Conservation (phyloP, 2,329 filamentous ascomycete species). For the Zarea fungicola region DNA sequence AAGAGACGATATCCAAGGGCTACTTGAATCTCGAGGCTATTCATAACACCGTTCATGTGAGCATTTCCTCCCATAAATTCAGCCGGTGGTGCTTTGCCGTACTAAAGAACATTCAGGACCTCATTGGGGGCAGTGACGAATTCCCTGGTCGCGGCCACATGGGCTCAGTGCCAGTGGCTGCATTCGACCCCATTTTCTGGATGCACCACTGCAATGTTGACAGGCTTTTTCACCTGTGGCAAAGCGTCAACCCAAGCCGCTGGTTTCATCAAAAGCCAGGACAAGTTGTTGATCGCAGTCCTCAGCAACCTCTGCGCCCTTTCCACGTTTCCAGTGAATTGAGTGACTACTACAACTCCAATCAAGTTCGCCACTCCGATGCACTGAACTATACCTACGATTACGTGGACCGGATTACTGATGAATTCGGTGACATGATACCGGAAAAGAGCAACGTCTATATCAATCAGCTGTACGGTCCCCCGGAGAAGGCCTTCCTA, state of each 20-base stretch:
- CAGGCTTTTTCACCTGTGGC: background rate
- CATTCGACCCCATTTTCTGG: constrained; percentile 62
- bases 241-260: background rate
- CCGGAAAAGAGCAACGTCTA: background rate
- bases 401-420: background rate
- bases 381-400: constrained; percentile 1
- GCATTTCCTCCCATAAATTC: background rate
- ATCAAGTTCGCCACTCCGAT: background rate
- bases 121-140: background rate
- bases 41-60: background rate
- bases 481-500: background rate
- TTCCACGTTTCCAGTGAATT: background rate
- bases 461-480: background rate
- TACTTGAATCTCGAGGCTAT: background rate
- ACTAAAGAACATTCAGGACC: too few relatives aligned
- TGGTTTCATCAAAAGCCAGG: background rate
- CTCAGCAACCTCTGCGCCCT: background rate
- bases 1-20: background rate
- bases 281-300: background rate
- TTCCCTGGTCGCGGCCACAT: constrained; percentile 42
- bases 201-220: constrained; percentile 45
- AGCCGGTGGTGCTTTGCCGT: too few relatives aligned
- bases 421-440: background rate
- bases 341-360: background rate
- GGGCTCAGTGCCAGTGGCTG: constrained; percentile 48